Evolutionary conservation across 345 rosid genomes (phyloP).

Genomic region (Citrus glauca): DNA sequence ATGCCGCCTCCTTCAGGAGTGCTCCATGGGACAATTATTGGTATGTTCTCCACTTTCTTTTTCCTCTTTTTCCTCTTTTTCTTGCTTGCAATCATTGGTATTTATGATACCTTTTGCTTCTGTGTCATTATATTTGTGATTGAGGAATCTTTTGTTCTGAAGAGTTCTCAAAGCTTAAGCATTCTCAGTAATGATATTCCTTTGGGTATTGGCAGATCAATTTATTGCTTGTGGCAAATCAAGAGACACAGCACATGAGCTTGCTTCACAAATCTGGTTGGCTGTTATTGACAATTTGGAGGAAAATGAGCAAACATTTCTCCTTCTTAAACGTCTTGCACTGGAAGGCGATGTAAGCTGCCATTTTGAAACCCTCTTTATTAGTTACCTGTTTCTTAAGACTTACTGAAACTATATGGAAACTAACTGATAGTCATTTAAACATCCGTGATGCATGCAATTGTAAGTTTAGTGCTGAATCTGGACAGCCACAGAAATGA

Average conservation of each 20-base stretch:
- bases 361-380: background rate
- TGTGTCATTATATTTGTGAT: background rate
- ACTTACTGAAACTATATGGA: background rate
- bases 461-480: background rate
- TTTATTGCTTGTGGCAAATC: conserved; percentile 76
- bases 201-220: conserved; percentile 56
- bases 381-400: background rate
- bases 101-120: too few relatives aligned
- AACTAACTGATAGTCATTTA: background rate
- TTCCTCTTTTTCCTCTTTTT: background rate
- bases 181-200: background rate
- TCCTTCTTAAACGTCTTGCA: conserved; percentile 66
- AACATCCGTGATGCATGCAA: background rate
- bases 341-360: conserved; percentile 68
- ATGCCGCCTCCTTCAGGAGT: conserved; percentile 58
- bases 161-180: background rate
- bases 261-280: conserved; percentile 76
- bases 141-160: background rate
- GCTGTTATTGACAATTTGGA: conserved; percentile 81
- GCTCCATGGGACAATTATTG: conserved; percentile 81
- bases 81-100: background rate
- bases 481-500: background rate
- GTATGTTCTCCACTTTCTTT: conserved; percentile 31
- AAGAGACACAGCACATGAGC: conserved; percentile 66
- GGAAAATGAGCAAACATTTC: conserved; percentile 70